Evolutionary conservation across 1,284 basidiomycete species (phyloP), one percentile per base, ranked within the genome.

Genomic region (Fistulina hepatica): DNA sequence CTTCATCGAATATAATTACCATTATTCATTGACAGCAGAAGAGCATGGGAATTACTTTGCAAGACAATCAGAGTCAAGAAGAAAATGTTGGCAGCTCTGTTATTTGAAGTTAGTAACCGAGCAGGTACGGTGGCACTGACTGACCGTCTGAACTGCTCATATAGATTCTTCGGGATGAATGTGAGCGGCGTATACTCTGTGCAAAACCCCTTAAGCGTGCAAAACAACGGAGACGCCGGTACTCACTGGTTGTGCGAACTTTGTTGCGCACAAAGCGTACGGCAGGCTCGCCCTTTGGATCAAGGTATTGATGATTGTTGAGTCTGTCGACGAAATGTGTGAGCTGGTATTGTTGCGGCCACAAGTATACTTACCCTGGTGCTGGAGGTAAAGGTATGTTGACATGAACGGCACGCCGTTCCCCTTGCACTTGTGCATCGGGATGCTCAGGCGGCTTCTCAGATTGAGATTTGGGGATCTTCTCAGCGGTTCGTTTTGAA

Each of bases 151-250:
- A 95, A 94, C 54, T 95, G 91, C 59, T 93, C 88, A 46, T 79
- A 84, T 45, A 94, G 60, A 55, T 94, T 94, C 69, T 88, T 91
- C n/a, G 93, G 93, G 33, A 97, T 52, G 57, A 97, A 97, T 3
- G 91, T 89, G 46, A 94, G 39, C 42, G 90, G 56, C 21, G 92
- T 95, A 61, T 97, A 97, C 60, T 95, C 86, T 84, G 55, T 16
- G 23, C 36, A 37, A 42, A 35, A 48, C 35, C 48, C 28, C 25
- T 36, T 16, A 39, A 31, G 32, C 27, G 24, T 21, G 28, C 40
- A 16, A 20, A 36, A 37, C 34, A 38, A n/a, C 35, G 21, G 37
- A 36, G 16, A 11, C 42, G 16, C 26, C 31, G 24, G 28, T 17
- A 79, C 83, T 61, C 58, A 88, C 84, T 94, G 48, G 82, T 85